These are phyloP conservation scores for Leucosporidium yakuticum DNA, from an alignment of 768 basidiomycete genomes.

Conservation along the genomic window DNA sequence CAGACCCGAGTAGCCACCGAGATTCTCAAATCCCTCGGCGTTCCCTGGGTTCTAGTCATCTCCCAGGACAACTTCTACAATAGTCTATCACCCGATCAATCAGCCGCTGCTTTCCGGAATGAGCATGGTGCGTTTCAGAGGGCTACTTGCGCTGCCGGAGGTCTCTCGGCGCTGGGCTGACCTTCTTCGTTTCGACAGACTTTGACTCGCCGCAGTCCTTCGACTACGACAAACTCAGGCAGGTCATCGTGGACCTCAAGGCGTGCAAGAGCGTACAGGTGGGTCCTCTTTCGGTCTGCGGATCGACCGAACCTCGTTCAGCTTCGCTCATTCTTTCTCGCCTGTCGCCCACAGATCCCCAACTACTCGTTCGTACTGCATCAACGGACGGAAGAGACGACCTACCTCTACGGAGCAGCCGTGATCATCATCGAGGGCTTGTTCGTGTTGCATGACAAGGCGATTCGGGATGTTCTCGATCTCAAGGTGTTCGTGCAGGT, in stretches of 20 bases:
- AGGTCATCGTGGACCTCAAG: constrained; percentile 85
- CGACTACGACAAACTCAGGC: constrained; percentile 78
- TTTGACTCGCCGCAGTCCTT: constrained; percentile 91
- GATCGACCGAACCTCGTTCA: not conserved
- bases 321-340: no score
- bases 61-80: constrained; percentile 90
- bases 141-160: not conserved
- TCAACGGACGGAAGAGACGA: constrained; percentile 63
- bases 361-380: constrained; percentile 90
- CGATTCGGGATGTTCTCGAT: constrained; percentile 75
- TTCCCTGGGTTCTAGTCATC: constrained; percentile 68
- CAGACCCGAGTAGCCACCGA: constrained; percentile 37
- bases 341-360: constrained; percentile 64
- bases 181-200: constrained; percentile 46
- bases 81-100: constrained; percentile 67
- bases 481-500: constrained; percentile 86
- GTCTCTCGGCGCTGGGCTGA: not conserved
- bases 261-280: constrained; percentile 58
- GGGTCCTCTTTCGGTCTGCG: not conserved
- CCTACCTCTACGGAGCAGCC: constrained; percentile 37
- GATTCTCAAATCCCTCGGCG: constrained; percentile 44
- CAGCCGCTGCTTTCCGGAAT: constrained; percentile 73
- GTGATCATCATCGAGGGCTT: constrained; percentile 65
- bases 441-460: constrained; percentile 75
- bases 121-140: constrained; percentile 39